Evolutionary conservation across 257 asterid species (phyloP).

Genomic region (Mentha longifolia): DNA sequence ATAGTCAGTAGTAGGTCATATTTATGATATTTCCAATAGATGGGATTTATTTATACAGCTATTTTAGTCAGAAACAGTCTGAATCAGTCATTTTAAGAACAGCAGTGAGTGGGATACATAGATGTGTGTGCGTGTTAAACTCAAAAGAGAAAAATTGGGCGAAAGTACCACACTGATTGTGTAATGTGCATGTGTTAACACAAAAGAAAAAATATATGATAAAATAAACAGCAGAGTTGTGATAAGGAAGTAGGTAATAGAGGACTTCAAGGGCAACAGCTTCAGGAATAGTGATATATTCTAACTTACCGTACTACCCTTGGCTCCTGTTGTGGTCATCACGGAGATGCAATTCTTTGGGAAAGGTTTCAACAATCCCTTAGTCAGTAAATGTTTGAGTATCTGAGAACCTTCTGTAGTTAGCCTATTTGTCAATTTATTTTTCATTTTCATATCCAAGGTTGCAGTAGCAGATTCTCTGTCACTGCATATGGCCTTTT

Average conservation of each 20-base stretch:
- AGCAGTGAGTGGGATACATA: too few species aligned
- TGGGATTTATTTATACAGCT: background rate
- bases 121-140: too few species aligned
- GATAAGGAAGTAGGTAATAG: background rate
- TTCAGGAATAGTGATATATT: conserved; percentile 17
- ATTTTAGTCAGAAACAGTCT: background rate
- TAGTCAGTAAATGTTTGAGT: conserved; percentile 77
- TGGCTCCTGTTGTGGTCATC: conserved; percentile 98
- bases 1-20: background rate
- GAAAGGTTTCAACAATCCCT: conserved; percentile 82
- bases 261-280: background rate
- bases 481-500: conserved; percentile 70
- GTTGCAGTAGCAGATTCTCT: conserved; percentile 80
- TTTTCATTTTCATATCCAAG: conserved; percentile 97
- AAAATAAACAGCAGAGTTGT: background rate
- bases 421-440: conserved; percentile 66
- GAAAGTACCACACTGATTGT: too few species aligned
- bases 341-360: conserved; percentile 94
- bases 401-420: conserved; percentile 73
- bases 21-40: background rate
- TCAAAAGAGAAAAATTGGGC: too few species aligned
- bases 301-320: conserved; percentile 93
- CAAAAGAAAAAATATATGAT: too few species aligned
- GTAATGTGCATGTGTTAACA: too few species aligned
- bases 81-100: background rate